Percentiles rank a stretch among this genome's conserved stretches.
These are phyloP conservation scores for Citrus trifoliata DNA, from an alignment of 345 rosid species.

Conservation along the genomic window DNA sequence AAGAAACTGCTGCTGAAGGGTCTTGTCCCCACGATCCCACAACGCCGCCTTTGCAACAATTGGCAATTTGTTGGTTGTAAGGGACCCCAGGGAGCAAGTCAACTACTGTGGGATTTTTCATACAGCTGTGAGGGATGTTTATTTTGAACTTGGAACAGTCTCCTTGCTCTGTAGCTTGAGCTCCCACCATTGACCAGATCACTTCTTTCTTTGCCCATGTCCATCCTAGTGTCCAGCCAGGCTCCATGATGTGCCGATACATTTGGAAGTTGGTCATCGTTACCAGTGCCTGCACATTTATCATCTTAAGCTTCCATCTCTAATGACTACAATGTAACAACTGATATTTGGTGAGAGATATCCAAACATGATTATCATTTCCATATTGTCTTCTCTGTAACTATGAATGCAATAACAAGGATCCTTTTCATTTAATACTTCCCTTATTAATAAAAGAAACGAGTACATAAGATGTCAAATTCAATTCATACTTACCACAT, in stretches of 20 bases:
- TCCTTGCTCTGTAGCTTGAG: slow-evolving; percentile 48
- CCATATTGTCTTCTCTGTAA: neutral
- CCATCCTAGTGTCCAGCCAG: slow-evolving; percentile 51
- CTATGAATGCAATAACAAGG: neutral
- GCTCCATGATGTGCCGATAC: slow-evolving; percentile 40
- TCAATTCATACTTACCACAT: slow-evolving; percentile 12
- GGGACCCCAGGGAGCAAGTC: slow-evolving; percentile 49
- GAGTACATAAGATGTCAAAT: neutral
- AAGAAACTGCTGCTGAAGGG: slow-evolving; percentile 34
- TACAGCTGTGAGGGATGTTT: slow-evolving; percentile 43
- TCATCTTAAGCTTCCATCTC: neutral
- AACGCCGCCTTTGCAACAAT: slow-evolving; percentile 50
- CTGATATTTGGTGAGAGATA: neutral
- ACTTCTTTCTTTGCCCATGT: slow-evolving; percentile 48
- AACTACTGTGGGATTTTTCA: slow-evolving; percentile 33
- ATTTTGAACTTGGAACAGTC: slow-evolving; percentile 54
- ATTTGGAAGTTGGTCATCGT: slow-evolving; percentile 42
- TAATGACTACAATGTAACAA: neutral
- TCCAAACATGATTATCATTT: neutral
- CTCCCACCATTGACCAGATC: slow-evolving; percentile 46
- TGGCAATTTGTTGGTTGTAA: slow-evolving; percentile 40
- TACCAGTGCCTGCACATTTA: slow-evolving; percentile 35
- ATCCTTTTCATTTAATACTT: neutral
- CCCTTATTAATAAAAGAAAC: too few relatives aligned
- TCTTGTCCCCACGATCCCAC: slow-evolving; percentile 38